A percentile compares a stretch with the other conserved stretches of the same genome.
Conservation (phyloP, 352 stramenopile species). For the Pythium sp. region DNA sequence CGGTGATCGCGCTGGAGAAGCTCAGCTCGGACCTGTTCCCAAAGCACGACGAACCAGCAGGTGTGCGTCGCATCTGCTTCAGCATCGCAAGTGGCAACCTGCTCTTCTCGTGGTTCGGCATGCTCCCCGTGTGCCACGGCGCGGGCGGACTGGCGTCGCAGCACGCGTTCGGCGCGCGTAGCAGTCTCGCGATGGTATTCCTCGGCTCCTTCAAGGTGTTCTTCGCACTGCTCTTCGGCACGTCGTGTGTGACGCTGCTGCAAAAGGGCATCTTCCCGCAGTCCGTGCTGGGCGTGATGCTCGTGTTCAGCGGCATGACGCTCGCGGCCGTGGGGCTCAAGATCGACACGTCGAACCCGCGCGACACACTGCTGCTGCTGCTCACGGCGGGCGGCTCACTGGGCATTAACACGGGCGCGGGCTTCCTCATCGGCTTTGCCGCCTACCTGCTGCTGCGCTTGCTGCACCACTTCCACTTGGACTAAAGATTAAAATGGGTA, state of each 20-base stretch:
- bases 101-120: conserved; percentile 85
- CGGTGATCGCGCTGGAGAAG: conserved; percentile 89
- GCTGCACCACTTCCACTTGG: conserved; percentile 21
- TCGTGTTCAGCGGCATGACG: conserved; percentile 56
- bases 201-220: conserved; percentile 89
- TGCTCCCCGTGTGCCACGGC: conserved; percentile 92
- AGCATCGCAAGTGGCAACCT: conserved; percentile 78
- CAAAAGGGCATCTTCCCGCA: conserved; percentile 56
- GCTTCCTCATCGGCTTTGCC: conserved; percentile 46
- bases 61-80: conserved; percentile 67
- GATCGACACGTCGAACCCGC: conserved; percentile 34
- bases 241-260: conserved; percentile 54
- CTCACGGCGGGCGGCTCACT: conserved; percentile 39
- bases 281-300: conserved; percentile 54
- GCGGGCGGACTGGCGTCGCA: conserved; percentile 91
- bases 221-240: conserved; percentile 87
- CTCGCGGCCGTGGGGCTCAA: conserved; percentile 51
- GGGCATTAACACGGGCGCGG: conserved; percentile 53
- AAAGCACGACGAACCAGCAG: conserved; percentile 55
- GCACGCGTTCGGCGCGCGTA: conserved; percentile 89
- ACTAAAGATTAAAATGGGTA: background rate
- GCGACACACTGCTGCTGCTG: conserved; percentile 40
- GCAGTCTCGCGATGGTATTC: conserved; percentile 88
- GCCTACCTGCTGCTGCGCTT: conserved; percentile 32
- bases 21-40: conserved; percentile 89